Conservation (phyloP, 345 rosid species). For the Brassica rapa region DNA sequence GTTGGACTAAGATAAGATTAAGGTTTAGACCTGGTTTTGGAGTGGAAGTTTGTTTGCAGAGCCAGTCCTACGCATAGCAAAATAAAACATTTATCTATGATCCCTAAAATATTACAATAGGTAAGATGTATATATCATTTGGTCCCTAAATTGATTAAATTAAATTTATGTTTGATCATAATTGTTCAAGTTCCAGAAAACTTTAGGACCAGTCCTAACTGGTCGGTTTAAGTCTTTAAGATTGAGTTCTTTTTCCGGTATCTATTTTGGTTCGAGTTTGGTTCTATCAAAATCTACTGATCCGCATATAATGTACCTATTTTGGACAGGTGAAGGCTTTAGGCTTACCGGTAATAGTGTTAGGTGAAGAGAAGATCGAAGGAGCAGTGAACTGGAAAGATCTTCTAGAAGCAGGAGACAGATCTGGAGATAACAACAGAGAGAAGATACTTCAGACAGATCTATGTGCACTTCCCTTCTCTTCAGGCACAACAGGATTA, state of each 20-base stretch:
- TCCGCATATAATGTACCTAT: background rate
- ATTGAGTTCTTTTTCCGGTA: background rate
- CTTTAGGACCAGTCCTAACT: no score
- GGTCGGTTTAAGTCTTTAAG: background rate
- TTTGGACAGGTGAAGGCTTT: constrained; percentile 58
- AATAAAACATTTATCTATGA: no score
- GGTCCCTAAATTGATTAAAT: no score
- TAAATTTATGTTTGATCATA: no score
- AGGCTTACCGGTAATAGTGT: constrained; percentile 58
- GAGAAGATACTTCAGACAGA: constrained; percentile 60
- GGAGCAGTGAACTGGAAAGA: constrained; percentile 69
- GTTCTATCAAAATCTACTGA: background rate
- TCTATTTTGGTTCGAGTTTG: background rate
- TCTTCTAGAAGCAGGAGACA: constrained; percentile 77
- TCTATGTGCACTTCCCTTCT: constrained; percentile 94
- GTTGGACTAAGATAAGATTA: no score
- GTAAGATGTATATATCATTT: no score
- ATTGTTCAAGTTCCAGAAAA: no score
- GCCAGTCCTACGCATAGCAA: no score
- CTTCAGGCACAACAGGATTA: constrained; percentile 93
- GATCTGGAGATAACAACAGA: constrained; percentile 35
- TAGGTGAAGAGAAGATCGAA: constrained; percentile 55
- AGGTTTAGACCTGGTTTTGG: no score
- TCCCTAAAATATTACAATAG: no score
- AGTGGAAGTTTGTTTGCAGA: background rate